Conservation (phyloP, 345 rosid genomes). For the Camelina hispida region DNA sequence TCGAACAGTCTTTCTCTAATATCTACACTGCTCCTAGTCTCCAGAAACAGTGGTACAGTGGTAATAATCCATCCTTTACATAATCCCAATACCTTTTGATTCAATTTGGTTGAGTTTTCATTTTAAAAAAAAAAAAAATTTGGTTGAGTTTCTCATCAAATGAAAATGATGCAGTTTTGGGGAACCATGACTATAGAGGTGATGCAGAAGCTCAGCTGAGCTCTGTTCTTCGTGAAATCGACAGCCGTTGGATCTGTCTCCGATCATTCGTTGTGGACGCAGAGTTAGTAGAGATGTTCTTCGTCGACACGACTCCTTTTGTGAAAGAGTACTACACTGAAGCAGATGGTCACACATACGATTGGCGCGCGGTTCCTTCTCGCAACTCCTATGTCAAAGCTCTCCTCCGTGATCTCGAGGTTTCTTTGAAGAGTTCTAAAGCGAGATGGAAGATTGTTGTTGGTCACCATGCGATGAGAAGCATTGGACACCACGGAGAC, state of each 20-base stretch:
- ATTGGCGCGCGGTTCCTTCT: constrained; percentile 69
- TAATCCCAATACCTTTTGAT: background rate
- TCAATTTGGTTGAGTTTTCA: background rate
- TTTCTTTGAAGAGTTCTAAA: constrained; percentile 50
- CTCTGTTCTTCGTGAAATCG: constrained; percentile 54
- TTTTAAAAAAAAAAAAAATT: too few species aligned
- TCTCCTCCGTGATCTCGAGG: constrained; percentile 54
- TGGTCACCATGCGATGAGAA: constrained; percentile 76
- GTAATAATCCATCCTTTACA: constrained; percentile 13
- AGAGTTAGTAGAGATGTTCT: constrained; percentile 70
- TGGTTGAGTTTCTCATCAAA: background rate
- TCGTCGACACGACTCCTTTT: constrained; percentile 80
- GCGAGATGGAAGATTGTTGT: constrained; percentile 81
- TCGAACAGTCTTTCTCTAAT: constrained; percentile 65
- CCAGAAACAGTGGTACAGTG: constrained; percentile 82
- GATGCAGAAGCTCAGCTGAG: constrained; percentile 69
- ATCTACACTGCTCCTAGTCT: constrained; percentile 75
- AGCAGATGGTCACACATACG: constrained; percentile 56
- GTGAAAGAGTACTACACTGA: constrained; percentile 60
- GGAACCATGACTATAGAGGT: constrained; percentile 88
- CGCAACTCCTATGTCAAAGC: constrained; percentile 51
- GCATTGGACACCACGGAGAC: constrained; percentile 73
- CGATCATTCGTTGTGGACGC: constrained; percentile 65
- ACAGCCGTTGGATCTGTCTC: constrained; percentile 75
- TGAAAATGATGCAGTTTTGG: constrained; percentile 51